Base-by-base conservation (phyloP, 306 rosid species). In the Coriaria nepalensis region DNA sequence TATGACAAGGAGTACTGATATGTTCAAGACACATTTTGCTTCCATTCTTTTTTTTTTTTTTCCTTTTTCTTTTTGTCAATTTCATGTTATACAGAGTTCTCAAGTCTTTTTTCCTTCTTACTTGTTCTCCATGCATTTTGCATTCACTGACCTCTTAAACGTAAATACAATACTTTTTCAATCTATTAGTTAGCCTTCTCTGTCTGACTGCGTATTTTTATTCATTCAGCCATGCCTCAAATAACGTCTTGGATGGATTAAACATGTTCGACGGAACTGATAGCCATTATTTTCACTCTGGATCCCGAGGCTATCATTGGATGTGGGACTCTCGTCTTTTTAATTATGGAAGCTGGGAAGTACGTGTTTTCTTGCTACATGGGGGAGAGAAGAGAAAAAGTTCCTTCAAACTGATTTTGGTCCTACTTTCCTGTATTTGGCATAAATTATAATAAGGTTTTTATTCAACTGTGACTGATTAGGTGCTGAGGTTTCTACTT, bases 301-400 rank as follows among this genome's bases (percentile, higher is more conserved):
- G 98, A 39, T 61, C 96, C 43, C 94, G 93, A 15, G 98, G 98
- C 60, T 78, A 92, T 76, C 98, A 92, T 63, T 92, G 98, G 98
- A 79, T 92, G 93, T 92, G 98, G 98, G 98, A 92, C 57, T 92
- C 98, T 75, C 98, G 98, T 56, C 92, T 92, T 74, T 92, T 92
- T 57, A 92, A 92, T 68, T 92, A 92, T 66, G 98, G 96, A 79
- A 85, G 87, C 73, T 92, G 98, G 98, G 98, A 92, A 82, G 98
- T 92, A 78, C 50, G 86, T 56, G 45, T 49, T 58, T 50, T 64
- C 57, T 49, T 49, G 13, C 12, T 13, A 53, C 29, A 20, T 20
- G 29, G 29, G 3, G 29, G 34, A 40, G 35, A 51, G 37, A n/a
- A 13, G 15, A 14, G 41, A 13, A 13, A 37, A 45, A 41, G 60